Base-by-base conservation (phyloP, 192 early-diverging fungal species). In the Coemansia sp. region DNA sequence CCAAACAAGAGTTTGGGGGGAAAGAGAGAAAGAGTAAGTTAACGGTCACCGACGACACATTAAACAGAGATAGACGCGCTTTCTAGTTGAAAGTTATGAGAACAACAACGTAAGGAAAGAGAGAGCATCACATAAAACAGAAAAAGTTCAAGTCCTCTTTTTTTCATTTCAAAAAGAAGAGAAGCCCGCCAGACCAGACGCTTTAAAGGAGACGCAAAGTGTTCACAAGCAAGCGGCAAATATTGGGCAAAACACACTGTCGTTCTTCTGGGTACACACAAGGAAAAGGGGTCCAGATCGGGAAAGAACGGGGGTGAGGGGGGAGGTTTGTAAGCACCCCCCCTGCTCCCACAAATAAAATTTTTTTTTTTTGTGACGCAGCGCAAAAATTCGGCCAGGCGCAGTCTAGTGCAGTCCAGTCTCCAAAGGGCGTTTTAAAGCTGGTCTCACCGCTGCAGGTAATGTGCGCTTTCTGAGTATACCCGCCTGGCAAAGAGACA, bases 211-310 rank as follows among this genome's bases (percentile, higher is more conserved):
- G 24, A 27, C 3, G 47, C 9, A 9, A n/a, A 8, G 52, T 34
- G 57, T 33, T 60, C 57, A 13, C 57, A 60, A 60, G 57, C 57
- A 60, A 60, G 57, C 57, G 33, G 57, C 57, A 60, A 60, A 60
- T 60, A 60, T 60, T 60, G 57, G 57, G 57, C 29, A 33, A 36
- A 36, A 54, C 20, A 27, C 52, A 44, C 43, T 44, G 27, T 27
- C 43, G 13, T 54, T 18, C 29, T 15, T 60, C 31, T 15, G 57
- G 31, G 57, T 33, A 34, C 57, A 60, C 57, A 60, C 29, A 34
- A 60, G 31, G 31, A 33, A 13, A 20, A 33, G 29, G 29, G 31
- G 57, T 60, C 57, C 57, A 60, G 57, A 60, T 60, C 57, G 57
- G 57, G 57, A 60, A 33, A 33, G 31, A 60, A 22, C 49, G 49